phyloP scores from a whole-genome alignment of 78 protist genomes.

The Mastigamoeba balamuthi region DNA sequence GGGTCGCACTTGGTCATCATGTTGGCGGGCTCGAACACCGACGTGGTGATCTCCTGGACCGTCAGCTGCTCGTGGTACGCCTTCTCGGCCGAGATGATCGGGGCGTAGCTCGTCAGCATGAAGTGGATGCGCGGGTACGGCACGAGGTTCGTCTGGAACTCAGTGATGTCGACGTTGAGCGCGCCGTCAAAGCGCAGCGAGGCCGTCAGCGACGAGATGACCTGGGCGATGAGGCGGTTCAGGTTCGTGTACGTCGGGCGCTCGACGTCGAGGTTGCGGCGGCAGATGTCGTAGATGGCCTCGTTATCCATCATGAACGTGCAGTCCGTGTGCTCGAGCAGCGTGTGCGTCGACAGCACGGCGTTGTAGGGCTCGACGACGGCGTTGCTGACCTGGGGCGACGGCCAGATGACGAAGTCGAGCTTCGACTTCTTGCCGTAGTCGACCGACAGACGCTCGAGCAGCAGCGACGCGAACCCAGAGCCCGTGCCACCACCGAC shows the following conservation, averaged over 20 bases:
- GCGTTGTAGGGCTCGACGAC: conserved; percentile 94
- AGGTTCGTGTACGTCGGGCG: conserved; percentile 83
- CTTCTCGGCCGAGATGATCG: conserved; percentile 77
- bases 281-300: conserved; percentile 88
- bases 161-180: conserved; percentile 73
- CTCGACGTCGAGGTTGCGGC: conserved; percentile 75
- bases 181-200: conserved; percentile 88
- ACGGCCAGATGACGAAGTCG: conserved; percentile 74
- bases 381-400: conserved; percentile 79
- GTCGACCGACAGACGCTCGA: conserved; percentile 84
- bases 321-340: conserved; percentile 86
- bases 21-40: conserved; percentile 70
- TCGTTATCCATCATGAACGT: conserved; percentile 87
- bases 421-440: conserved; percentile 87
- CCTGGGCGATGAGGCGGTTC: conserved; percentile 75
- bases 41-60: conserved; percentile 76
- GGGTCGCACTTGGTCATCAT: conserved; percentile 92
- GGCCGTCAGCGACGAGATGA: conserved; percentile 82
- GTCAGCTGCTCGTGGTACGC: conserved; percentile 71
- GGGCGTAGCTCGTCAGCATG: conserved; percentile 66
- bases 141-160: conserved; percentile 82
- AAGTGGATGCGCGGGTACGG: conserved; percentile 87
- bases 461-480: conserved; percentile 84
- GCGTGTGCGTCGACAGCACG: conserved; percentile 86
- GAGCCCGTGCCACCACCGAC: conserved; percentile 96